Conservation (phyloP, 305 asterid genomes). For the Fraxinus sp. region DNA sequence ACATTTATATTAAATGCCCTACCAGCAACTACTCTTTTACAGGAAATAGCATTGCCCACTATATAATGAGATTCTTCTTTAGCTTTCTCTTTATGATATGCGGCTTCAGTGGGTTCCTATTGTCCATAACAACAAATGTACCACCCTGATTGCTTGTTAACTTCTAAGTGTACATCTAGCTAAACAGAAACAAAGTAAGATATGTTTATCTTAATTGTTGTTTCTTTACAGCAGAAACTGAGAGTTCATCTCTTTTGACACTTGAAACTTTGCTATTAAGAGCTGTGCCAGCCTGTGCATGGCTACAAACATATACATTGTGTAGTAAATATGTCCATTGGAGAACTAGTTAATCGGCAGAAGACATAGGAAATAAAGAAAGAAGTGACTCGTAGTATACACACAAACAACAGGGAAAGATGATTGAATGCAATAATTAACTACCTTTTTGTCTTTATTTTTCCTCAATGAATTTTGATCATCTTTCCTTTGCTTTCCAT, state of each 20-base stretch:
- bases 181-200: background rate
- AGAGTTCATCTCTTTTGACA: background rate
- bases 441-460: conserved; percentile 81
- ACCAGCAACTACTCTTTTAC: background rate
- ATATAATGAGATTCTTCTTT: background rate
- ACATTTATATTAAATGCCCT: background rate
- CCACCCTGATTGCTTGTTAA: background rate
- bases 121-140: background rate
- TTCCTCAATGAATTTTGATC: conserved; percentile 60
- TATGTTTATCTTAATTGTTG: background rate
- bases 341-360: background rate
- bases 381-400: background rate
- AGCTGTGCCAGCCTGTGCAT: background rate
- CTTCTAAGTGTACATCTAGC: background rate
- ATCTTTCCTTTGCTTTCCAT: conserved; percentile 83
- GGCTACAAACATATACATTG: background rate
- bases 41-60: background rate
- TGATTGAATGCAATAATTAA: conserved; percentile 15
- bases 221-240: background rate
- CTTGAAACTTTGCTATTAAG: background rate
- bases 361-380: conserved; percentile 8
- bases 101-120: background rate
- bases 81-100: background rate
- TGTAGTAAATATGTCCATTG: background rate
- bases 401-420: conserved; percentile 12